Conservation (phyloP, 345 rosid species). For the Pistacia atlantica region DNA sequence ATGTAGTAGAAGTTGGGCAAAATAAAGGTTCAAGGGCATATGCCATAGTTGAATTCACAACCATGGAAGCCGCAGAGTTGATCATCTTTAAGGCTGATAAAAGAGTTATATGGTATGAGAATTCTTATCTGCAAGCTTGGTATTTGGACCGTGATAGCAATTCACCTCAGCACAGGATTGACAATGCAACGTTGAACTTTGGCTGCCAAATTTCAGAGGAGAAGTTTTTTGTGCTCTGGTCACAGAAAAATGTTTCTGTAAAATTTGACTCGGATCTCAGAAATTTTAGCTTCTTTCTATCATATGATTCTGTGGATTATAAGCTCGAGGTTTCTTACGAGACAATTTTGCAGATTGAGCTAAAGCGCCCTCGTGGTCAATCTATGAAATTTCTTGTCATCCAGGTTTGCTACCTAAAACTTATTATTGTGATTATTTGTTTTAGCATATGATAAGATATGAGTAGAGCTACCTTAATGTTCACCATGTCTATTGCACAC, state of each 20-base stretch:
- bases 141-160: slow-evolving; percentile 23
- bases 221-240: slow-evolving; percentile 40
- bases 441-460: background rate
- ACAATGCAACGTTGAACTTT: slow-evolving; percentile 29
- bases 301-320: slow-evolving; percentile 20
- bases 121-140: slow-evolving; percentile 30
- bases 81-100: slow-evolving; percentile 19
- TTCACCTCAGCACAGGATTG: slow-evolving; percentile 25
- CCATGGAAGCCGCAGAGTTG: slow-evolving; percentile 22
- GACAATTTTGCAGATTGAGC: slow-evolving; percentile 46
- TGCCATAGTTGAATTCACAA: slow-evolving; percentile 45
- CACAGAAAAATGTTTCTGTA: slow-evolving; percentile 24
- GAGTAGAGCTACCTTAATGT: background rate
- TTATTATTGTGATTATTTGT: background rate
- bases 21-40: slow-evolving; percentile 14
- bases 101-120: slow-evolving; percentile 11
- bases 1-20: slow-evolving; percentile 33
- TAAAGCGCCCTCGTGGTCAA: slow-evolving; percentile 22
- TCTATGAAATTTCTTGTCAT: slow-evolving; percentile 34
- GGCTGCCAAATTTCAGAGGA: slow-evolving; percentile 41
- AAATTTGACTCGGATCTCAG: slow-evolving; percentile 35
- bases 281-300: slow-evolving; percentile 28
- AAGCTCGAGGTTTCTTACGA: slow-evolving; percentile 49
- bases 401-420: slow-evolving; percentile 32
- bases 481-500: too few species aligned